Evolutionary conservation across 2,329 filamentous ascomycete species (phyloP).

Genomic region (Neonectria punicea): DNA sequence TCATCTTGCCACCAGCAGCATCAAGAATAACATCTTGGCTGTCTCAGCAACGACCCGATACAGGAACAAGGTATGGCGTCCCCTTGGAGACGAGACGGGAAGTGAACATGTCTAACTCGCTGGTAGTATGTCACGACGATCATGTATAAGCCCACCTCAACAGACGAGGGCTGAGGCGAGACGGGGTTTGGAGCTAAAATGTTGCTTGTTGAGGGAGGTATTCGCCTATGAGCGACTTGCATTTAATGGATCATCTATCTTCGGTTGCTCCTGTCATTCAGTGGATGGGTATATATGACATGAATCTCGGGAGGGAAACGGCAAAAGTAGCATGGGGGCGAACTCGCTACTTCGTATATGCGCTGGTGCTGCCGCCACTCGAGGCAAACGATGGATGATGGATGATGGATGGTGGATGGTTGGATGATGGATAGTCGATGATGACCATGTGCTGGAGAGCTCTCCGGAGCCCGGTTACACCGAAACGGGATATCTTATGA

Average conservation of each 20-base stretch:
- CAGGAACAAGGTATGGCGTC: slow-evolving; percentile 80
- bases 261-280: slow-evolving; percentile 5
- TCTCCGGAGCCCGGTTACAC: background rate
- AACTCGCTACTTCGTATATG: background rate
- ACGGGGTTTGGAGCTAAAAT: slow-evolving; percentile 3
- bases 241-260: slow-evolving; percentile 9
- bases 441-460: background rate
- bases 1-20: slow-evolving; percentile 95
- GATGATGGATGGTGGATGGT: slow-evolving; percentile 2
- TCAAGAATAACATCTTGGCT: slow-evolving; percentile 94
- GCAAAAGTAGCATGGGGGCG: background rate
- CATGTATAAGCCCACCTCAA: slow-evolving; percentile 89
- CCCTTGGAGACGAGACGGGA: background rate
- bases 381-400: slow-evolving; percentile 10
- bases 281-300: background rate
- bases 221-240: slow-evolving; percentile 1
- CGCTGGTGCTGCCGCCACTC: background rate
- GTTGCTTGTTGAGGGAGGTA: background rate
- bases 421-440: slow-evolving; percentile 8
- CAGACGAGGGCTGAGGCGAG: slow-evolving; percentile 56
- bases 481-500: background rate
- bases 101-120: slow-evolving; percentile 24
- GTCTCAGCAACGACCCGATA: slow-evolving; percentile 98
- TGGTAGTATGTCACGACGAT: slow-evolving; percentile 93
- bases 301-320: background rate